Conservation (phyloP, 371 early-diverging fungal genomes). For the Syncephalastrum racemosum region DNA sequence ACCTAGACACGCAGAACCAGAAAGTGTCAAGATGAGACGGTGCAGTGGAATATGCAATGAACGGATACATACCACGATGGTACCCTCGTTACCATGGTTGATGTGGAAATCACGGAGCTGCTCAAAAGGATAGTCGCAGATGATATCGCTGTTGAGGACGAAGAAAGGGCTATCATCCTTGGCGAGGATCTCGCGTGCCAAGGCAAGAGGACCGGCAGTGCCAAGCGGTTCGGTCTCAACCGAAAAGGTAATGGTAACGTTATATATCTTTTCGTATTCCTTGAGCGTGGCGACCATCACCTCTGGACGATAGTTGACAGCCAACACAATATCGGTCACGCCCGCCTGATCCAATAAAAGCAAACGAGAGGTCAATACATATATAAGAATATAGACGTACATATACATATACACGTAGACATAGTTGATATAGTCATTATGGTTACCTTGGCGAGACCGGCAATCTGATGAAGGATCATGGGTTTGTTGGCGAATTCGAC, state of each 20-base stretch:
- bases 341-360: constrained; percentile 70
- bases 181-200: constrained; percentile 88
- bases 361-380: neutral
- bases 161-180: constrained; percentile 95
- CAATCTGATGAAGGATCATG: constrained; percentile 99
- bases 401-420: too few relatives aligned
- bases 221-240: constrained; percentile 97
- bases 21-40: constrained; percentile 2
- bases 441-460: constrained; percentile 93
- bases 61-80: constrained; percentile 67
- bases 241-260: constrained; percentile 94
- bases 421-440: too few relatives aligned
- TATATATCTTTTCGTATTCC: constrained; percentile 84
- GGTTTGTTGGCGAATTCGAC: constrained; percentile 99
- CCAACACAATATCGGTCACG: constrained; percentile 96
- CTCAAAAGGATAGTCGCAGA: constrained; percentile 97
- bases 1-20: constrained; percentile 37
- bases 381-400: neutral
- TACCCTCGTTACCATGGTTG: constrained; percentile 89
- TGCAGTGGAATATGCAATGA: too few relatives aligned
- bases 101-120: constrained; percentile 85
- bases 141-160: constrained; percentile 99
- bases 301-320: constrained; percentile 98
- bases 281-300: constrained; percentile 87
- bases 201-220: constrained; percentile 96